Evolutionary conservation across 192 early-diverging fungal species (phyloP), one percentile per base, ranked within the genome.

Genomic region (Phycomyces blakesleeanus): DNA sequence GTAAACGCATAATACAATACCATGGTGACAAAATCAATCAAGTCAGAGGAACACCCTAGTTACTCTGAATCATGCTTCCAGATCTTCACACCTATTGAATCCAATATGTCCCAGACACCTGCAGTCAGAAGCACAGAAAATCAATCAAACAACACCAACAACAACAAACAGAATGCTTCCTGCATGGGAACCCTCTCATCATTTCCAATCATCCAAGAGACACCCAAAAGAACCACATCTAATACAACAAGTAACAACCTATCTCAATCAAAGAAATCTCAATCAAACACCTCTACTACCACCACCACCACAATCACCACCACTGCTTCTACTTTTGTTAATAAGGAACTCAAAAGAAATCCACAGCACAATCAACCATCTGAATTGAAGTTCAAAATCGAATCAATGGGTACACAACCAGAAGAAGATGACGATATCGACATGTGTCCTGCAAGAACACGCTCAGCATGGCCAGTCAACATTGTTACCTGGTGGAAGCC

Each of bases 401-500:
- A 65, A 65, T 47, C 63, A n/a, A 34, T 65, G 18, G 63, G 63
- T 22, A 47, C 21, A 27, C 54, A 44, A 15, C 63, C 63, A 14
- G 63, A 65, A 24, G 42, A 65, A 20, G 63, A 65, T 26, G 63
- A 65, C 47, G 63, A 65, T 56, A 40, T 65, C 6, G 63, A 65
- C 20, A 40, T 39, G 0, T 65, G 63, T 15, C 63, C 63, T 8
- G 34, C 63, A 34, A 25, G 55, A 29, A 49, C 29, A 16, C 54
- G 63, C 8, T 38, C 54, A 22, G 29, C 53, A 49, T 65, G 63
- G 63, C 63, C 63, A 14, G 29, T 25, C 34, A 25, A 40, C n/a
- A 68, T 68, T 39, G 38, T 60, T 14, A 49, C 66, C 18, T 68
- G 66, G 66, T 71, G 69, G 69, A 64, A 65, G 29, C 57, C 69